Evolutionary conservation across 23 red algal species (phyloP), one percentile per base, ranked within the genome.

Genomic region (Pyropia yezoensis): DNA sequence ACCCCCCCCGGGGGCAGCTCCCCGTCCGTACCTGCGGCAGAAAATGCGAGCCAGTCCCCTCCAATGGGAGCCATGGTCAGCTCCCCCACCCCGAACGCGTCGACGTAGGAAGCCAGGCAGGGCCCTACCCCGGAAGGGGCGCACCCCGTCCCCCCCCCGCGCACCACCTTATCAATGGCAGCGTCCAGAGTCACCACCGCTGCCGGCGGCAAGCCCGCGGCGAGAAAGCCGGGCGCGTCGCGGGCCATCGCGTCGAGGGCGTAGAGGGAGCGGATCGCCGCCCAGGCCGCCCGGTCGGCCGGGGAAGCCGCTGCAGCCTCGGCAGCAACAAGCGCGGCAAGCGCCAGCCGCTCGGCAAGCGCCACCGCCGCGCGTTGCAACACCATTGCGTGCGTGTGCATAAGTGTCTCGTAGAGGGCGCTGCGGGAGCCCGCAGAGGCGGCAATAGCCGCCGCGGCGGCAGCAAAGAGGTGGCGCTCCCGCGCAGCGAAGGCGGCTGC

Each of bases 301-400:
- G 55, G 4, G 20, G 18, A 22, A 16, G 55, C 7, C 3, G 55
- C 55, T 3, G 24, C 24, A 16, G 55, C 55, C 11, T 58, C 55
- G 55, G 55, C 55, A 8, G 18, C 55, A 16, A 58, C 1, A 7
- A 25, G 19, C 55, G 18, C 24, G 7, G 18, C 55, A 16, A 58
- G 24, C 55, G 55, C 18, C 18, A 58, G 55, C 7, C 55, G 55
- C 24, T 58, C 55, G 55, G 55, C 55, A 16, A 58, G 24, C 55
- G 55, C 55, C 55, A 58, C 20, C 18, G 55, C 55, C 20, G 24
- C 55, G 19, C 20, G 19, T 16, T 58, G 55, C 55, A 58, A 8
- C 55, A 22, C 55, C 7, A 22, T 5, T 6, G 19, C 24, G 55
- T 22, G 55, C 20, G 19, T 20, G 19, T 22, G 24, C 55, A 58